phyloP scores from a whole-genome alignment of 306 rosid genomes.

The Medicago ruthenica region DNA sequence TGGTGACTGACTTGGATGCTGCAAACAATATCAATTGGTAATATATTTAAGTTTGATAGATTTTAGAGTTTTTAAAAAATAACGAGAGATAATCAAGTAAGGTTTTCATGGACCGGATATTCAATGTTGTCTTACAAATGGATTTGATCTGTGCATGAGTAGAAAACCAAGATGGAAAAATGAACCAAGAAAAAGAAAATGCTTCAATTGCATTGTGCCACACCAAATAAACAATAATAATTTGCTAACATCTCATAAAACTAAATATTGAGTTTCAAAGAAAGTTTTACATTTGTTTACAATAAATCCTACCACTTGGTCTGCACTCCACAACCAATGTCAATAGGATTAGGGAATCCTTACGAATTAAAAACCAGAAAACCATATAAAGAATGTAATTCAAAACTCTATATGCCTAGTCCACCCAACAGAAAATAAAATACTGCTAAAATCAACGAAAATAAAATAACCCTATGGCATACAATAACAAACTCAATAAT shows the following conservation, averaged over 20 bases:
- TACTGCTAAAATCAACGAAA: background rate
- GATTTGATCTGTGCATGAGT: background rate
- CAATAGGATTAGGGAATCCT: background rate
- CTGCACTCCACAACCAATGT: background rate
- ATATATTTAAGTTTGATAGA: background rate
- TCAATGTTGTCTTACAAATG: constrained; percentile 5
- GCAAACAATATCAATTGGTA: background rate
- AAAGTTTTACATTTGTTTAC: background rate
- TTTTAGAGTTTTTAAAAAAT: background rate
- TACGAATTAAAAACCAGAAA: background rate
- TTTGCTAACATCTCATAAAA: background rate
- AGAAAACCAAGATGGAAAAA: background rate
- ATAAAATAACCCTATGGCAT: background rate
- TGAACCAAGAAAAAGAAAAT: background rate
- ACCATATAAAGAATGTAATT: background rate
- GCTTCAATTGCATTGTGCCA: background rate
- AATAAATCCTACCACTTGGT: background rate
- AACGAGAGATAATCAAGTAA: background rate
- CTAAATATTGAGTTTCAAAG: background rate
- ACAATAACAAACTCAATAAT: background rate
- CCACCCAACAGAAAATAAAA: background rate
- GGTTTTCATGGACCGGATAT: background rate
- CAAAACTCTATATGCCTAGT: background rate
- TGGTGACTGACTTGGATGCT: constrained; percentile 1
- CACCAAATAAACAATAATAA: background rate